phyloP scores from a whole-genome alignment of 805 yeast species.

The Hanseniaspora lachancei region DNA sequence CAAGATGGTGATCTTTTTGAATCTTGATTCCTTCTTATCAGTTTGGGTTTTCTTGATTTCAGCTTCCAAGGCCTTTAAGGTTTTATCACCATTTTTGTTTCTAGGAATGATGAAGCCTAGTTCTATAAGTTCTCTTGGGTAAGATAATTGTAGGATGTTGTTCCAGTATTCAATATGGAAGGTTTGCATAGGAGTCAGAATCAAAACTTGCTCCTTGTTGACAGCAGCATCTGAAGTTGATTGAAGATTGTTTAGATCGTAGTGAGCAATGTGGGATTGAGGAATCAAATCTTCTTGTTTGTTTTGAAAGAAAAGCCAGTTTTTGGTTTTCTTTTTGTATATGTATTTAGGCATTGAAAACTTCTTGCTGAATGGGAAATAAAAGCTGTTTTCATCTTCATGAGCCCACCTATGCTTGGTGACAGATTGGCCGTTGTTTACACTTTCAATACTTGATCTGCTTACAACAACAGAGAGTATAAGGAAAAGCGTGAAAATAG shows the following conservation, averaged over 20 bases:
- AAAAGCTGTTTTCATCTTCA: slow-evolving; percentile 26
- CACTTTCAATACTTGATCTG: not conserved
- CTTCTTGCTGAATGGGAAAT: slow-evolving; percentile 26
- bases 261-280: slow-evolving; percentile 65
- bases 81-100: slow-evolving; percentile 65
- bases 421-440: slow-evolving; percentile 22
- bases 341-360: slow-evolving; percentile 34
- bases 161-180: slow-evolving; percentile 83
- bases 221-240: slow-evolving; percentile 59
- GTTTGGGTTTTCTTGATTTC: slow-evolving; percentile 65
- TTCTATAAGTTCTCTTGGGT: slow-evolving; percentile 75
- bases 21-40: slow-evolving; percentile 49
- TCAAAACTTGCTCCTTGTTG: slow-evolving; percentile 69
- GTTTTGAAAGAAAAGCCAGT: slow-evolving; percentile 35
- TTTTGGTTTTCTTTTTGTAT: slow-evolving; percentile 31
- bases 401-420: slow-evolving; percentile 27
- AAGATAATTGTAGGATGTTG: slow-evolving; percentile 57
- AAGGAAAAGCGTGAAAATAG: slow-evolving; percentile 8
- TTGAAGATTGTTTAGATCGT: slow-evolving; percentile 66
- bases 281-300: slow-evolving; percentile 45
- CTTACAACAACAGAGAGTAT: slow-evolving; percentile 8
- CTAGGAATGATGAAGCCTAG: slow-evolving; percentile 88
- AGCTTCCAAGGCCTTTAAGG: slow-evolving; percentile 55
- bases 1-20: slow-evolving; percentile 71
- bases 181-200: slow-evolving; percentile 80